These are phyloP conservation scores for Talaromyces sp. DNA, from an alignment of 2,329 filamentous ascomycete genomes.

Conservation along the genomic window DNA sequence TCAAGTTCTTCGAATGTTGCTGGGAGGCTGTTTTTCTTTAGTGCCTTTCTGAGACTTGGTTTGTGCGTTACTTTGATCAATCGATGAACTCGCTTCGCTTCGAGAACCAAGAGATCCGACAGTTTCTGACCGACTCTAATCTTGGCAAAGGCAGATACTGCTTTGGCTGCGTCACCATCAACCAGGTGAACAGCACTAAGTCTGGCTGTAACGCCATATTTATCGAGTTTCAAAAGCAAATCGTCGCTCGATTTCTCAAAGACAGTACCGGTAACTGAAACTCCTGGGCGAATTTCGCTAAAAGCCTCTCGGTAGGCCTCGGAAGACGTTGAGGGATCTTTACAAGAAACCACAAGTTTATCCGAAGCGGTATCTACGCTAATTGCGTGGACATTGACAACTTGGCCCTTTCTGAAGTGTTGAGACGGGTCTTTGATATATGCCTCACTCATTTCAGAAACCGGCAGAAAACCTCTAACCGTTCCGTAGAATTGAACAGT, in stretches of 20 bases:
- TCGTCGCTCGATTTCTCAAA: constrained; percentile 76
- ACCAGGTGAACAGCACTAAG: constrained; percentile 74
- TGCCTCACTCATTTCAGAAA: constrained; percentile 96
- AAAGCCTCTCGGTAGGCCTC: constrained; percentile 70
- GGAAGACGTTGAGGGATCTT: constrained; percentile 74
- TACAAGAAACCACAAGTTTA: constrained; percentile 84
- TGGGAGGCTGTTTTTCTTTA: constrained; percentile 67
- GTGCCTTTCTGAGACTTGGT: constrained; percentile 70
- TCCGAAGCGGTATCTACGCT: constrained; percentile 66
- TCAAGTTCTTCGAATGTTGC: constrained; percentile 65
- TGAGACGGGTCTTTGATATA: constrained; percentile 84
- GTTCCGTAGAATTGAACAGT: constrained; percentile 87
- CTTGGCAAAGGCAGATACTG: constrained; percentile 68
- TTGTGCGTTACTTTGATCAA: constrained; percentile 77
- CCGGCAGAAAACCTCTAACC: constrained; percentile 79
- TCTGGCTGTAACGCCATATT: constrained; percentile 68
- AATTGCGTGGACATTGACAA: constrained; percentile 83
- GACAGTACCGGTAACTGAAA: constrained; percentile 70
- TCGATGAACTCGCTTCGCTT: constrained; percentile 73
- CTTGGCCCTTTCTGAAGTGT: constrained; percentile 86
- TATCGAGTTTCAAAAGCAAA: constrained; percentile 69
- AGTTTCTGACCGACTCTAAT: constrained; percentile 80
- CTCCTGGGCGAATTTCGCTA: constrained; percentile 66
- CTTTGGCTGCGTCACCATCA: constrained; percentile 78
- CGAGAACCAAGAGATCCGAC: constrained; percentile 75